These are phyloP conservation scores for Viridothelium virens DNA, from an alignment of 495 filamentous ascomycete species.

Conservation along the genomic window DNA sequence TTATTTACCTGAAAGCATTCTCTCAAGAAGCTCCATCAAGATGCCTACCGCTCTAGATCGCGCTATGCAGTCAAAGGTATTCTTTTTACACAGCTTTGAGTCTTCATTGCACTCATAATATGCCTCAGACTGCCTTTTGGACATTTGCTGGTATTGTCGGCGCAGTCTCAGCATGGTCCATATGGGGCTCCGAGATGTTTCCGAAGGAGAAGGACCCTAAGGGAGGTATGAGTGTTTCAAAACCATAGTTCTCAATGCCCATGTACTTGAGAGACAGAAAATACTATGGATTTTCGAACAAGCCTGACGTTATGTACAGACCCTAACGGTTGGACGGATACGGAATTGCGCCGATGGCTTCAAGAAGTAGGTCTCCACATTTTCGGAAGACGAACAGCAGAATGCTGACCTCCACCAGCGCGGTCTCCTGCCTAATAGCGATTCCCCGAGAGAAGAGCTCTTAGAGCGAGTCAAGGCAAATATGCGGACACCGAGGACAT, in stretches of 20 bases:
- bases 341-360: not conserved
- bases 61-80: conserved; percentile 4
- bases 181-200: conserved; percentile 27
- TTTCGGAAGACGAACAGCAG: not conserved
- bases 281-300: not conserved
- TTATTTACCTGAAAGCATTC: not conserved
- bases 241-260: not conserved
- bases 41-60: conserved; percentile 5
- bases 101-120: not conserved
- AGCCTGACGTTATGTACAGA: not conserved
- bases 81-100: not conserved
- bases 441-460: conserved; percentile 67
- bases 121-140: not conserved
- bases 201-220: conserved; percentile 22
- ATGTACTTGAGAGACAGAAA: not conserved
- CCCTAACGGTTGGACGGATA: not conserved
- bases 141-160: conserved; percentile 26
- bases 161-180: conserved; percentile 26
- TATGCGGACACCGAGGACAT: conserved; percentile 43
- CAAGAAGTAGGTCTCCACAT: not conserved
- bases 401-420: conserved; percentile 43
- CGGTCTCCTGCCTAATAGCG: conserved; percentile 57
- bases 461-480: conserved; percentile 73
- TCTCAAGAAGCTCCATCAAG: not conserved
- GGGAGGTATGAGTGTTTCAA: conserved; percentile 7